phyloP scores from a whole-genome alignment of 805 yeast genomes.

The Saccharomycopsis fermentans region DNA sequence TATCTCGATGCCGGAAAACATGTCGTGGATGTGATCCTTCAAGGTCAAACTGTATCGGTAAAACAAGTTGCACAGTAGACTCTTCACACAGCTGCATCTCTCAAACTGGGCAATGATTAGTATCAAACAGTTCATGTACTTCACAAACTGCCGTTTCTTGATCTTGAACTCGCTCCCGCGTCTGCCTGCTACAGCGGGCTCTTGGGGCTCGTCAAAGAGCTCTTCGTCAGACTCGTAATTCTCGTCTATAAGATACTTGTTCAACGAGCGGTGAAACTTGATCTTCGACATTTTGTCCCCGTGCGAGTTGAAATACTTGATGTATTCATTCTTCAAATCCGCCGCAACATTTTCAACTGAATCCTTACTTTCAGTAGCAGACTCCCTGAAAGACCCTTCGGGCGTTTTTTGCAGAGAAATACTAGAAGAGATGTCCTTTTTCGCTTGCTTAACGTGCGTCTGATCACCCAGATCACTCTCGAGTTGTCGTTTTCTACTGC shows the following conservation, averaged over 20 bases:
- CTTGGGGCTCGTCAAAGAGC: not conserved
- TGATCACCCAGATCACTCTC: not conserved
- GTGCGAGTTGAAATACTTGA: not conserved
- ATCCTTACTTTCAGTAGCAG: too few species aligned
- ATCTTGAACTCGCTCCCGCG: constrained; percentile 5
- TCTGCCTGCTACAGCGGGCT: not conserved
- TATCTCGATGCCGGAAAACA: constrained; percentile 4
- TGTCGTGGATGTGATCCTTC: not conserved
- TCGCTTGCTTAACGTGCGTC: too few species aligned
- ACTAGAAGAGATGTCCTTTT: too few species aligned
- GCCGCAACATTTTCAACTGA: not conserved
- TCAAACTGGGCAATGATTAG: constrained; percentile 4
- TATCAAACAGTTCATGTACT: constrained; percentile 8
- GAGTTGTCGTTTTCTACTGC: not conserved
- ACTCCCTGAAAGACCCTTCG: too few species aligned
- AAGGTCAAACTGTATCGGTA: constrained; percentile 6
- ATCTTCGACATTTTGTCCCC: not conserved
- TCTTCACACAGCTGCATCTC: constrained; percentile 8
- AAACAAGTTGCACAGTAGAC: constrained; percentile 1
- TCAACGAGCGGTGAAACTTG: not conserved
- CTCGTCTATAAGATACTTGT: not conserved
- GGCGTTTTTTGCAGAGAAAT: too few species aligned
- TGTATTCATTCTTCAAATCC: not conserved
- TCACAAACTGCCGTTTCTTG: not conserved
- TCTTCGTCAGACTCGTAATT: not conserved